Evolutionary conservation across 176 grass and related monocot species (phyloP).

Genomic region (Cocos nucifera): DNA sequence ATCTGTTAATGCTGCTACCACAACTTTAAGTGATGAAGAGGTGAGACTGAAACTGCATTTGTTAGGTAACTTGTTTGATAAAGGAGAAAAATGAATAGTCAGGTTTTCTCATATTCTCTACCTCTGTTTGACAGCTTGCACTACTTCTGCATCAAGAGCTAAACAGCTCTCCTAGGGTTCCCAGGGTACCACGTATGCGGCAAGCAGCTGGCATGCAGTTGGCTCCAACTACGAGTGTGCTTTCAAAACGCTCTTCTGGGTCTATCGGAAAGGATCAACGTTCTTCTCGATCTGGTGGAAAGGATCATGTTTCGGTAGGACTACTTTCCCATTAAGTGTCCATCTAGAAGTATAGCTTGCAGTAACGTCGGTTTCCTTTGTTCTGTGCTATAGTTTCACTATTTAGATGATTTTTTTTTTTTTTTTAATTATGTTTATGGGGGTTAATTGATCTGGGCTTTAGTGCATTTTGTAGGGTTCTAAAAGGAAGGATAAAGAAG

Average conservation of each 20-base stretch:
- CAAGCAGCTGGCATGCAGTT: slow-evolving; percentile 56
- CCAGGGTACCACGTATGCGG: slow-evolving; percentile 79
- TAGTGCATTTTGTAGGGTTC: slow-evolving; percentile 42
- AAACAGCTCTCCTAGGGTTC: slow-evolving; percentile 97
- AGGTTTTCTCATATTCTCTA: not conserved
- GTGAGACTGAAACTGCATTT: slow-evolving; percentile 24
- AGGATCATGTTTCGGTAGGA: slow-evolving; percentile 55
- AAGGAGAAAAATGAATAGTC: too few species aligned
- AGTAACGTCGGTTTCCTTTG: too few species aligned
- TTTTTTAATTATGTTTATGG: too few species aligned
- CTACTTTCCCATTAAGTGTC: not conserved
- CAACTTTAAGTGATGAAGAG: slow-evolving; percentile 91
- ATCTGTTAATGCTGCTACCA: slow-evolving; percentile 32
- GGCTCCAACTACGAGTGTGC: slow-evolving; percentile 35
- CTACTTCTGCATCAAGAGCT: slow-evolving; percentile 94
- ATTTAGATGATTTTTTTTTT: too few species aligned
- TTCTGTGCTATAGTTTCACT: too few species aligned
- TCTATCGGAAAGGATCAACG: slow-evolving; percentile 78
- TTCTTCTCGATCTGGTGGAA: slow-evolving; percentile 62
- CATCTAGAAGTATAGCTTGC: too few species aligned
- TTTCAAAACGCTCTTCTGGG: slow-evolving; percentile 71
- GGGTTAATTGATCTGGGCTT: slow-evolving; percentile 19
- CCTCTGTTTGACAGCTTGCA: slow-evolving; percentile 61
- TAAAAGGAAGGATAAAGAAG: slow-evolving; percentile 83
- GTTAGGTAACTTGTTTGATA: too few species aligned